Evolutionary conservation across 2,329 filamentous ascomycete species (phyloP), one percentile per base, ranked within the genome.

Genomic region (Periconia digitata): DNA sequence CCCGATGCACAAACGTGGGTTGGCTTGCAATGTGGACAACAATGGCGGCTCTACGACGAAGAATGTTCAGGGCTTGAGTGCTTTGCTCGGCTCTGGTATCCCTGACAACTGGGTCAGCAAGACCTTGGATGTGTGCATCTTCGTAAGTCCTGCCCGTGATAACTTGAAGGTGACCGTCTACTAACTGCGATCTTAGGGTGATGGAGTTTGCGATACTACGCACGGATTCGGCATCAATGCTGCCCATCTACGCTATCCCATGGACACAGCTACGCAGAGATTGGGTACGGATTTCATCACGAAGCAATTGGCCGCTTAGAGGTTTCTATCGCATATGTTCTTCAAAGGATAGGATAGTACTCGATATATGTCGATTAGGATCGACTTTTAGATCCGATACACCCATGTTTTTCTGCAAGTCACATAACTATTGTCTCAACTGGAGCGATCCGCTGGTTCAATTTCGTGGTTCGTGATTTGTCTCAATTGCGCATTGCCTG

Each of bases 91-190:
- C 2, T 18, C 18, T 1, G 50, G 47, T 0, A 64, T 72, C 32
- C 67, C 67, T 0, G 42, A 27, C 13, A 60, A 66, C 39, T 71
- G 70, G 69, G 46, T 68, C 1, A 41, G 50, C 21, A 72, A 71
- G 63, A 72, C 68, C 6, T 42, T 66, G 42, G 70, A 72, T 54
- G 70, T 72, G 7, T 72, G 69, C 48, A 66, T 62, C 27, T 63
- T 47, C 43, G 63, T 69, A 53, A 58, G 64, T 60, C 12, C 8
- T 39, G 5, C 10, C 15, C 32, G 16, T 22, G 16, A 12, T 20
- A 15, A 12, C 8, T 20, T 16, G 13, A n/a, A 15, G 8, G 23
- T 12, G 2, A 32, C 8, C 12, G 13, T 24, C 17, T 10, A 38
- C 44, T 45, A 18, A 43, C 6, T 8, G n/a, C 3, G 12, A 10